Conservation (phyloP, 306 rosid genomes). For the Fragaria iinumae region DNA sequence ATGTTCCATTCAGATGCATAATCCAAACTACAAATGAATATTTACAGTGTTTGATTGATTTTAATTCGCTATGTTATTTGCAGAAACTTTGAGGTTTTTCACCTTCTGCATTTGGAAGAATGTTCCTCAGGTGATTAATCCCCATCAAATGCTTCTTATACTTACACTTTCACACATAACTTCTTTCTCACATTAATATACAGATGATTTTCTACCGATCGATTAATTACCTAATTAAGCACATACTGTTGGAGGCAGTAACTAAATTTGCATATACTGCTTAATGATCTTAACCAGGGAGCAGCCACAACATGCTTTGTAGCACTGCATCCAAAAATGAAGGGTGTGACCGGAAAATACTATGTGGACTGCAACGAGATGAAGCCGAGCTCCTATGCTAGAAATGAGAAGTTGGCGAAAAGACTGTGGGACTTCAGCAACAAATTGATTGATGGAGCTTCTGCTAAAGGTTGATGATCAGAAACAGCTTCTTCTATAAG, state of each 20-base stretch:
- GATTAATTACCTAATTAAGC: too few relatives aligned
- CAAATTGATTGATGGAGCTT: slow-evolving; percentile 45
- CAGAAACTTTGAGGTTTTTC: slow-evolving; percentile 58
- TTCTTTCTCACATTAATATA: too few relatives aligned
- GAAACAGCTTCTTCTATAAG: not conserved
- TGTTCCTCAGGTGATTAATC: slow-evolving; percentile 64
- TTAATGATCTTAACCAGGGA: slow-evolving; percentile 43
- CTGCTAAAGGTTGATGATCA: slow-evolving; percentile 25
- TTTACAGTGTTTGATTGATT: not conserved
- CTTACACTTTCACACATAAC: not conserved
- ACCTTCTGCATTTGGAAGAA: slow-evolving; percentile 77
- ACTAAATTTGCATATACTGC: not conserved
- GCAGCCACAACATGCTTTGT: slow-evolving; percentile 86
- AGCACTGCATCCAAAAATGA: slow-evolving; percentile 72
- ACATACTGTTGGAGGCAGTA: too few relatives aligned
- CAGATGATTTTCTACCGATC: too few relatives aligned
- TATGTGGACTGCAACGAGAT: slow-evolving; percentile 71
- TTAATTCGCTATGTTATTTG: not conserved
- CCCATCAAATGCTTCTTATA: not conserved
- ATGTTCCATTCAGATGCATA: slow-evolving; percentile 23
- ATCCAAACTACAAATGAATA: not conserved
- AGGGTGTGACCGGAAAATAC: slow-evolving; percentile 74
- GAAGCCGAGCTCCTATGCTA: slow-evolving; percentile 52
- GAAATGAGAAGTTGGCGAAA: slow-evolving; percentile 39
- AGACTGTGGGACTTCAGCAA: slow-evolving; percentile 90